Percentiles rank a stretch among this genome's conserved stretches.
Conservation (phyloP, 768 basidiomycete species). For the Scleroderma citrinum region DNA sequence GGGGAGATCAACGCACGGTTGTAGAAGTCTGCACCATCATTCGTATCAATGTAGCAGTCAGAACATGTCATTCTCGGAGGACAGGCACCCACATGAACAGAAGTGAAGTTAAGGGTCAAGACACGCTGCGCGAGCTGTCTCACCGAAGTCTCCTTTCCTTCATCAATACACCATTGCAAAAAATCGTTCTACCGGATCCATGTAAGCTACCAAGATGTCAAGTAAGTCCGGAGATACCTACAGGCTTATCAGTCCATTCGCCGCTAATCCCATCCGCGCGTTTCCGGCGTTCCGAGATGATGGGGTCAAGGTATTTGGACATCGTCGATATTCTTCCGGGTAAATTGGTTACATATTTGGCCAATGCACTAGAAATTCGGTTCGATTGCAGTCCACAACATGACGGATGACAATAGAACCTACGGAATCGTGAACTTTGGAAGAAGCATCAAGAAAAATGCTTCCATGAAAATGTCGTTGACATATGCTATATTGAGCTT, state of each 20-base stretch:
- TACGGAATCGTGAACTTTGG: slow-evolving; percentile 31
- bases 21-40: too few species aligned
- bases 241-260: slow-evolving; percentile 28
- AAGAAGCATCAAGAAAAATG: slow-evolving; percentile 17
- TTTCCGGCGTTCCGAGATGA: slow-evolving; percentile 26
- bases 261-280: slow-evolving; percentile 18
- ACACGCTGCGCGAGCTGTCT: too few species aligned
- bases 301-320: slow-evolving; percentile 20
- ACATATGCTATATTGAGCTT: slow-evolving; percentile 25
- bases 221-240: slow-evolving; percentile 10
- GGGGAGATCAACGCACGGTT: too few species aligned
- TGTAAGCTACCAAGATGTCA: neutral
- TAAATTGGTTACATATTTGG: too few species aligned
- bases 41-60: slow-evolving; percentile 8
- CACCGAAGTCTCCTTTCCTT: neutral
- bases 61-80: too few species aligned
- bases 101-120: too few species aligned
- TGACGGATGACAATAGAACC: slow-evolving; percentile 3
- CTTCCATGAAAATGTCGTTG: slow-evolving; percentile 23
- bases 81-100: too few species aligned
- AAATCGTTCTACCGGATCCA: neutral
- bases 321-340: neutral
- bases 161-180: neutral
- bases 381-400: too few species aligned
- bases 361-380: too few species aligned